Conservation (phyloP, 345 rosid genomes). For the Cardiospermum halicacabum region DNA sequence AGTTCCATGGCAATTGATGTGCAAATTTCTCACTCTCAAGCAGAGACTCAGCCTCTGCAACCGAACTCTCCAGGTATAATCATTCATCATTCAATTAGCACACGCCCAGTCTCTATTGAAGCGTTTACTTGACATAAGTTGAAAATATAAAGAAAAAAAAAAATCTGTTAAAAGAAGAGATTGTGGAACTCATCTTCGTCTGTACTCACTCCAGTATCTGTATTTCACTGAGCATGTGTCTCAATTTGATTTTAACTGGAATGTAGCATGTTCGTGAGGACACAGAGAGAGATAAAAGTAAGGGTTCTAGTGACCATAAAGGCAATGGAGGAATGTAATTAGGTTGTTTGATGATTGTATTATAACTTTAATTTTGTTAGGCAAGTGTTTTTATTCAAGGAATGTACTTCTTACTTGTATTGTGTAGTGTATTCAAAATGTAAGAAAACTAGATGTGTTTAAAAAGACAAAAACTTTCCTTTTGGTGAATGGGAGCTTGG, state of each 20-base stretch:
- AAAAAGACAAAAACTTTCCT: neutral
- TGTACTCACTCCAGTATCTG: no score
- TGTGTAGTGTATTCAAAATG: neutral
- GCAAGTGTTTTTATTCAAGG: neutral
- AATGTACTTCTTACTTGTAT: neutral
- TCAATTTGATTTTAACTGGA: no score
- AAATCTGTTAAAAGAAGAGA: no score
- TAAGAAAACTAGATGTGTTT: neutral
- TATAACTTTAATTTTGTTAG: neutral
- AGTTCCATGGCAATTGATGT: slow-evolving; percentile 15
- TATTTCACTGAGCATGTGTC: no score
- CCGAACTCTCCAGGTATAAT: slow-evolving; percentile 17
- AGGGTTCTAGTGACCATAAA: no score
- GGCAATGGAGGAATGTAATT: no score
- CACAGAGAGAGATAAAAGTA: no score
- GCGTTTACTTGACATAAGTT: no score
- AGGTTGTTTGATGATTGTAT: neutral
- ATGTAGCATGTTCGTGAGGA: no score
- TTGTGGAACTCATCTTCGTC: no score
- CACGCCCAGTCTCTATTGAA: neutral
- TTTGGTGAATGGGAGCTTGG: neutral
- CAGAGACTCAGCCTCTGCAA: slow-evolving; percentile 5
- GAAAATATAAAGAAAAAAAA: no score
- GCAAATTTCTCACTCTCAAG: slow-evolving; percentile 15
- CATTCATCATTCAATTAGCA: neutral